phyloP scores from a whole-genome alignment of 176 grass and related monocot genomes.

The Chrysopogon serrulatus region DNA sequence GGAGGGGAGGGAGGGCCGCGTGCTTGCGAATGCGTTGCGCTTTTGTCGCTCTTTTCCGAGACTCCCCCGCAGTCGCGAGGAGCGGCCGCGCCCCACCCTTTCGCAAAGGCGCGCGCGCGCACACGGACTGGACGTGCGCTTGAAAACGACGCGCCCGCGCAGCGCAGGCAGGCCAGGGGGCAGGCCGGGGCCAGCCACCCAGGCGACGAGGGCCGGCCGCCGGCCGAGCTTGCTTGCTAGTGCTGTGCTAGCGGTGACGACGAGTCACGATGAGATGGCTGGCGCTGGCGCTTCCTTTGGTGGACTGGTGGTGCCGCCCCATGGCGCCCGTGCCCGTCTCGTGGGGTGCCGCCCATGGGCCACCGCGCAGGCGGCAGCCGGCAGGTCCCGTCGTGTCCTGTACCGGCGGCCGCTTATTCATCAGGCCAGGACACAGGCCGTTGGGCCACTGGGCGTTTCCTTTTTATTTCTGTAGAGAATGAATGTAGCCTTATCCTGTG shows the following conservation, averaged over 20 bases:
- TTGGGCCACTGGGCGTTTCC: background rate
- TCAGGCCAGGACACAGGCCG: background rate
- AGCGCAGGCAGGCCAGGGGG: too few species aligned
- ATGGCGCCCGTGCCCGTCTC: background rate
- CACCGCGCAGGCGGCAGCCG: background rate
- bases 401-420: background rate
- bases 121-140: conserved; percentile 30
- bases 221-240: too few species aligned
- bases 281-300: too few species aligned
- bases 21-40: conserved; percentile 25
- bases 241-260: too few species aligned
- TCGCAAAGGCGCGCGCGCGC: background rate
- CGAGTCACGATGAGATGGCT: background rate
- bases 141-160: conserved; percentile 36
- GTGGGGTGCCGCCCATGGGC: background rate
- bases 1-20: background rate
- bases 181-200: too few species aligned
- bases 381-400: conserved; percentile 18
- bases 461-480: conserved; percentile 23
- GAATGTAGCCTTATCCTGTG: background rate
- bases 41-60: conserved; percentile 67
- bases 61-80: conserved; percentile 12
- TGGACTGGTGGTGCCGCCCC: too few species aligned
- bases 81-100: background rate
- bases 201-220: too few species aligned